Conservation (phyloP, 345 rosid species). For the Trapa incisa region DNA sequence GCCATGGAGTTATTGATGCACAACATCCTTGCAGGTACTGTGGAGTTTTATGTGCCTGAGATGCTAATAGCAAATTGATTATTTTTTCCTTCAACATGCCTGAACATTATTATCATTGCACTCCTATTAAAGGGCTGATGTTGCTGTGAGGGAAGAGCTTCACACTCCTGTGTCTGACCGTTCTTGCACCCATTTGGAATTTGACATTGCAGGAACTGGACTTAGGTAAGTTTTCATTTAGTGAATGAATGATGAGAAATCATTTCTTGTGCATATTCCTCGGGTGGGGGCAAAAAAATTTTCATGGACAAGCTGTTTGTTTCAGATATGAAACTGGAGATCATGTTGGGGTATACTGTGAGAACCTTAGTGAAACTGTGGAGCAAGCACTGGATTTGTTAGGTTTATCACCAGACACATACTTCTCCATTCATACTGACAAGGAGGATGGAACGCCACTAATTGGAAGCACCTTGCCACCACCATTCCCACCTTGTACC, state of each 20-base stretch:
- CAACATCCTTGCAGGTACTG: constrained; percentile 86
- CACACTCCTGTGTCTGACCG: constrained; percentile 83
- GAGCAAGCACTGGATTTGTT: constrained; percentile 63
- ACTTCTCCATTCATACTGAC: constrained; percentile 66
- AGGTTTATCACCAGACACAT: constrained; percentile 50
- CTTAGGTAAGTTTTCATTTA: constrained; percentile 36
- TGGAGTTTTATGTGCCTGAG: neutral
- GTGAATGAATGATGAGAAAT: neutral
- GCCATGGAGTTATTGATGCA: constrained; percentile 48
- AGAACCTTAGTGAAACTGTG: constrained; percentile 57
- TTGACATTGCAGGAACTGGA: constrained; percentile 62
- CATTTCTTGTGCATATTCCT: neutral
- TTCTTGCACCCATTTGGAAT: constrained; percentile 91
- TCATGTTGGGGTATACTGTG: constrained; percentile 65
- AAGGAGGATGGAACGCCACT: constrained; percentile 64
- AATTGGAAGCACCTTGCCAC: constrained; percentile 53
- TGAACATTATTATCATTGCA: neutral
- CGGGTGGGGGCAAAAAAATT: neutral
- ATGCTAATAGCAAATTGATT: neutral
- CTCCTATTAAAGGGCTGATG: constrained; percentile 48
- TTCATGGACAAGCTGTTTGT: neutral
- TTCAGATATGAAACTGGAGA: constrained; percentile 71
- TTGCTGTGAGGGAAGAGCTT: constrained; percentile 69
- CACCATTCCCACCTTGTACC: constrained; percentile 82
- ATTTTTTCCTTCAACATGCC: constrained; percentile 1